Percentiles rank a stretch among this genome's conserved stretches.
phyloP scores from a whole-genome alignment of 2,329 filamentous ascomycete genomes.

The Westerdykella sp. region DNA sequence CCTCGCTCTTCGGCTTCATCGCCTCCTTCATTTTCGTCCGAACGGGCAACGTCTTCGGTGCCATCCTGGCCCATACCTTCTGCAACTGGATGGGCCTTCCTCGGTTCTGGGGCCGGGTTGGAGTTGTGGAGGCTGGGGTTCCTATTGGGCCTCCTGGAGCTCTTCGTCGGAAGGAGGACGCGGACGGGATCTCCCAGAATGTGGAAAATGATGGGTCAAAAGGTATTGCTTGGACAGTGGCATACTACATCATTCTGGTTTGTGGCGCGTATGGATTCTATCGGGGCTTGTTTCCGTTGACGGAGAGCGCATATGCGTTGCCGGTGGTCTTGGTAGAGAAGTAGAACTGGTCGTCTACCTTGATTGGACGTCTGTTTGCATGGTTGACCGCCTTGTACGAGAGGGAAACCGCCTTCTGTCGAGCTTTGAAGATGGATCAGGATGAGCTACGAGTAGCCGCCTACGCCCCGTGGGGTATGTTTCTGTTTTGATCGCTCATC shows the following conservation, averaged over 20 bases:
- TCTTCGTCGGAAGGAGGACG: conserved; percentile 33
- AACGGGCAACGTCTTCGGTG: conserved; percentile 72
- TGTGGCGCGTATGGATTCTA: conserved; percentile 68
- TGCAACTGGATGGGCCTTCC: conserved; percentile 92
- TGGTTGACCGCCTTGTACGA: background rate
- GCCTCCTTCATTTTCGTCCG: conserved; percentile 83
- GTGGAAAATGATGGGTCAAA: conserved; percentile 16
- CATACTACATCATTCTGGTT: conserved; percentile 74
- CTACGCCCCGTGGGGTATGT: too few species aligned
- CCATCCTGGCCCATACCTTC: conserved; percentile 73
- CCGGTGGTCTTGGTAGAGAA: conserved; percentile 15
- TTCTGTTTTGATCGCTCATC: too few species aligned
- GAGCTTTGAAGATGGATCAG: too few species aligned
- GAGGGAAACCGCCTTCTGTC: too few species aligned
- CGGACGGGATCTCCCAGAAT: conserved; percentile 23
- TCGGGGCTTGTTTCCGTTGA: conserved; percentile 63
- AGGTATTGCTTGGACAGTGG: conserved; percentile 59
- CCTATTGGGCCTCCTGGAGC: conserved; percentile 33
- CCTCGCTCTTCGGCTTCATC: conserved; percentile 88
- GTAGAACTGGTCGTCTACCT: conserved; percentile 1
- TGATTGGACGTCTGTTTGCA: background rate
- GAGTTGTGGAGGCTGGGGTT: conserved; percentile 41
- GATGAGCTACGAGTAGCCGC: too few species aligned
- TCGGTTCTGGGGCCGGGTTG: conserved; percentile 73
- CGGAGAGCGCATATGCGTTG: conserved; percentile 54